A percentile compares a stretch with the other conserved stretches of the same genome.
Evolutionary conservation across 345 rosid species (phyloP).

Genomic region (Luvunga scandens): DNA sequence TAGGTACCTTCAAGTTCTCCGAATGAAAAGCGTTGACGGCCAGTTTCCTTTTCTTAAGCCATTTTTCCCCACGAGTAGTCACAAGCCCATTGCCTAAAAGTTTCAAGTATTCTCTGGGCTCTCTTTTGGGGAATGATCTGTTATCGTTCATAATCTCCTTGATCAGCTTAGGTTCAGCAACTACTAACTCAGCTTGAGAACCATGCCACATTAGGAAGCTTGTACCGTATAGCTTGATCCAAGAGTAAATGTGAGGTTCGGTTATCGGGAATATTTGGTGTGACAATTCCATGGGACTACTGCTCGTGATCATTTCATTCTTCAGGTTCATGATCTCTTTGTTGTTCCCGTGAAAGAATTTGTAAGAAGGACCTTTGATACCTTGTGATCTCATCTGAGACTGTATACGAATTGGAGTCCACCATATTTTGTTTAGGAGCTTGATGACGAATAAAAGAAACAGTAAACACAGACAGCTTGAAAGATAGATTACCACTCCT

Average conservation of each 20-base stretch:
- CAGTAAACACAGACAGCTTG: slow-evolving; percentile 5
- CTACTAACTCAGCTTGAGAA: slow-evolving; percentile 29
- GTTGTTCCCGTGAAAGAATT: slow-evolving; percentile 38
- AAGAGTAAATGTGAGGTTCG: slow-evolving; percentile 26
- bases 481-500: not conserved
- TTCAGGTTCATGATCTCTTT: slow-evolving; percentile 25
- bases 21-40: slow-evolving; percentile 49
- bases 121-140: too few relatives aligned
- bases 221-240: slow-evolving; percentile 29
- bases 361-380: slow-evolving; percentile 39
- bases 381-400: slow-evolving; percentile 23
- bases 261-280: slow-evolving; percentile 23
- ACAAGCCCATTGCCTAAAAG: slow-evolving; percentile 41
- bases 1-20: slow-evolving; percentile 36
- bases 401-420: slow-evolving; percentile 28
- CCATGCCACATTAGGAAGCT: slow-evolving; percentile 8
- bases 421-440: slow-evolving; percentile 25
- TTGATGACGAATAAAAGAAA: slow-evolving; percentile 13
- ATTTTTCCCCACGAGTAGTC: slow-evolving; percentile 33
- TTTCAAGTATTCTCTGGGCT: not conserved
- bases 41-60: slow-evolving; percentile 40
- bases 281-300: slow-evolving; percentile 23
- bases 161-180: slow-evolving; percentile 39
- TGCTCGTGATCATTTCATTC: not conserved
- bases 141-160: not conserved